phyloP scores from a whole-genome alignment of 768 basidiomycete genomes.

The Macrolepiota albuminosa region DNA sequence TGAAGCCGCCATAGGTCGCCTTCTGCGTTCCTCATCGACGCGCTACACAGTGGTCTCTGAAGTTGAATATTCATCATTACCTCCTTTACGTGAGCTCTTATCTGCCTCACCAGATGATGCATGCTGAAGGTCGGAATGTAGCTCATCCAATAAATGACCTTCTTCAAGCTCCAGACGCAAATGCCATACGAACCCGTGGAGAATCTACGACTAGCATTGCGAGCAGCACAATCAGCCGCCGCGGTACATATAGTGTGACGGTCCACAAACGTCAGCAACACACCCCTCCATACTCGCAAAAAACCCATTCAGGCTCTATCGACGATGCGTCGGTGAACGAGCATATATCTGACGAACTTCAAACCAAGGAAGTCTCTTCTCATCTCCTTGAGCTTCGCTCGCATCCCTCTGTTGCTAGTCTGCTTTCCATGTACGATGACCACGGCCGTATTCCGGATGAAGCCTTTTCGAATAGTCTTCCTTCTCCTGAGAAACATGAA shows the following conservation, averaged over 20 bases:
- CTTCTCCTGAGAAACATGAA: conserved; percentile 32
- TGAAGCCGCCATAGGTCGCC: conserved; percentile 41
- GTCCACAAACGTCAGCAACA: conserved; percentile 59
- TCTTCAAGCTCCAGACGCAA: conserved; percentile 34
- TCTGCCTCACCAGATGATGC: not conserved
- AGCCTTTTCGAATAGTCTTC: conserved; percentile 63
- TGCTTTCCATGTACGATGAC: conserved; percentile 71
- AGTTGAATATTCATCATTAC: conserved; percentile 50
- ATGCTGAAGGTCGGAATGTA: conserved; percentile 16
- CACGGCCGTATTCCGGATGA: conserved; percentile 56
- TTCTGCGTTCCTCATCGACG: conserved; percentile 71
- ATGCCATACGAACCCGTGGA: conserved; percentile 43
- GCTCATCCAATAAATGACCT: conserved; percentile 68
- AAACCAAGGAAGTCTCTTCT: conserved; percentile 36
- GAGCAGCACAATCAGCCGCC: conserved; percentile 44
- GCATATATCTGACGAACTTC: conserved; percentile 24
- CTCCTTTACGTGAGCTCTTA: conserved; percentile 61
- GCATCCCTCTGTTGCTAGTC: conserved; percentile 75
- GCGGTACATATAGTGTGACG: conserved; percentile 70
- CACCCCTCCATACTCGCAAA: conserved; percentile 60
- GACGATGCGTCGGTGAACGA: conserved; percentile 23
- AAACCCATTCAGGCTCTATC: conserved; percentile 43
- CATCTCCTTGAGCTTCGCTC: conserved; percentile 59
- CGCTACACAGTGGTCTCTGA: conserved; percentile 55
- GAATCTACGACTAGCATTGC: conserved; percentile 50